phyloP scores from a whole-genome alignment of 805 yeast species.

The Candida incommunis region DNA sequence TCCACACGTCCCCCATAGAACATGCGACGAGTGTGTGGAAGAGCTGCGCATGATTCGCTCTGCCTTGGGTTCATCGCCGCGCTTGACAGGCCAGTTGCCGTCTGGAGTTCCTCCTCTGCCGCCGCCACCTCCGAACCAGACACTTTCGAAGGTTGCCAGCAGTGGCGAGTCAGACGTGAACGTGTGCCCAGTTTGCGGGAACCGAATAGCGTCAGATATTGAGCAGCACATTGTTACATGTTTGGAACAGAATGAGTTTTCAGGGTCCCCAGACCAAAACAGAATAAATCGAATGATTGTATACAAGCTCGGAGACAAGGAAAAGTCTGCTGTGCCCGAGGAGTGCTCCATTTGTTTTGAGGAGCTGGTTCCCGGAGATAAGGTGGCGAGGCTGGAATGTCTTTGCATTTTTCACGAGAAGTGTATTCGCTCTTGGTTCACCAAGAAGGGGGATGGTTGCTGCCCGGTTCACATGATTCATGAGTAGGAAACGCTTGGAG shows the following conservation, averaged over 20 bases:
- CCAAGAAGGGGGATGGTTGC: constrained; percentile 67
- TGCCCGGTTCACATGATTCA: constrained; percentile 71
- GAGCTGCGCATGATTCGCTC: constrained; percentile 39
- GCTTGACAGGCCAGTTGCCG: constrained; percentile 3
- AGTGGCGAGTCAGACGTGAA: constrained; percentile 14
- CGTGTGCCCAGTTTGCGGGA: constrained; percentile 27
- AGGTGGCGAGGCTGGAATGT: constrained; percentile 86
- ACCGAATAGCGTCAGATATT: constrained; percentile 21
- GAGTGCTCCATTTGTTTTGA: constrained; percentile 95
- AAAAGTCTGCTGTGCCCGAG: constrained; percentile 28
- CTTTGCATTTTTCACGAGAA: constrained; percentile 84
- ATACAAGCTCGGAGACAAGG: constrained; percentile 32
- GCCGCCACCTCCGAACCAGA: constrained; percentile 3
- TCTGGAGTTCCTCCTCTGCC: constrained; percentile 4
- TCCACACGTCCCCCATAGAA: constrained; percentile 47
- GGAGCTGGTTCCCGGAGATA: constrained; percentile 71
- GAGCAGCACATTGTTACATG: constrained; percentile 65
- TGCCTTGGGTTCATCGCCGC: constrained; percentile 22
- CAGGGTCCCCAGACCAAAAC: constrained; percentile 43
- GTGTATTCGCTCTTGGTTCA: constrained; percentile 88
- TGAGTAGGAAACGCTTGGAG: constrained; percentile 5
- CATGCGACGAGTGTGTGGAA: constrained; percentile 60
- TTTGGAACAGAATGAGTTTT: constrained; percentile 39
- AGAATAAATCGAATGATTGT: constrained; percentile 77
- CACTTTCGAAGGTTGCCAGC: constrained; percentile 1